These are phyloP conservation scores for Populus hybrid DNA, from an alignment of 441 rosid species.

Conservation along the genomic window DNA sequence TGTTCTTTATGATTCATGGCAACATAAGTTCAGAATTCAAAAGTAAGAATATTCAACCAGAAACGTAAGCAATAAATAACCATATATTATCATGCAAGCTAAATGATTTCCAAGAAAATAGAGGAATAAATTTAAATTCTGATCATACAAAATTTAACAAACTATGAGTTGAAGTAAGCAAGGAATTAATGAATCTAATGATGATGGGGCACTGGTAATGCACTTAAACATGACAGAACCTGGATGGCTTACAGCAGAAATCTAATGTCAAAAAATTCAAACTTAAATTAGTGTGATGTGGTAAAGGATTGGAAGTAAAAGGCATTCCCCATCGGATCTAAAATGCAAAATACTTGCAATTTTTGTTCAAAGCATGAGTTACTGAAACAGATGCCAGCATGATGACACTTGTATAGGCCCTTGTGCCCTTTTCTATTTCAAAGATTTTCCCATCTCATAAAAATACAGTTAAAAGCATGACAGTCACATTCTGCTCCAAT, in stretches of 20 bases:
- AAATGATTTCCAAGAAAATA: background rate
- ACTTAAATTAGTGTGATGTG: background rate
- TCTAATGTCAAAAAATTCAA: background rate
- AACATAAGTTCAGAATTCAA: background rate
- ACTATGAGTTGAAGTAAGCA: background rate
- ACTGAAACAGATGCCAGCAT: background rate
- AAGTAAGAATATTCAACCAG: background rate
- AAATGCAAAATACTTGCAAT: too few relatives aligned
- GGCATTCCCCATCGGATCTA: background rate
- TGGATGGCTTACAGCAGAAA: conserved; percentile 5
- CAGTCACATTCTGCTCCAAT: background rate
- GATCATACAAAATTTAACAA: background rate
- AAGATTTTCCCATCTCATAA: background rate
- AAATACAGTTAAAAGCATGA: background rate
- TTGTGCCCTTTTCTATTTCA: background rate
- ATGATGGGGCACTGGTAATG: background rate
- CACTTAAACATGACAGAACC: background rate
- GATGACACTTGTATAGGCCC: background rate
- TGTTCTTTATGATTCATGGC: background rate
- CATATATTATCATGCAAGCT: background rate
- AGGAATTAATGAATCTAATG: background rate
- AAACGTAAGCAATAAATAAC: background rate
- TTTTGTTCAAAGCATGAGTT: background rate
- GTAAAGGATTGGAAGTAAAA: background rate
- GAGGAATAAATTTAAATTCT: background rate